These are phyloP conservation scores for Pascua sp. DNA, from an alignment of 1,284 basidiomycete species.

Conservation along the genomic window DNA sequence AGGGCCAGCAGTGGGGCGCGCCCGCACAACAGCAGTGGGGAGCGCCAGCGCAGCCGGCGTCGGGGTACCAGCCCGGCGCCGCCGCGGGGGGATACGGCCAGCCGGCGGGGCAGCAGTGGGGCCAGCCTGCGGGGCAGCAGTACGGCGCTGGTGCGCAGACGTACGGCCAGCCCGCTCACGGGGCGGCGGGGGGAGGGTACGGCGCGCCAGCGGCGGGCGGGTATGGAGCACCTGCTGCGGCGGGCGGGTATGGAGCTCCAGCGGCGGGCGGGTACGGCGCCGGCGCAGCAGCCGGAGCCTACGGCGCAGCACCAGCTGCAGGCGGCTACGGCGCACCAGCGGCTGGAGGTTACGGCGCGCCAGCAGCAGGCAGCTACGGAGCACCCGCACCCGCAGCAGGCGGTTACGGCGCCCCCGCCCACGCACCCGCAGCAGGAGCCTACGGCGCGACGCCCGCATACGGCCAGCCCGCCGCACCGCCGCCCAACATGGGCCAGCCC, in stretches of 20 bases:
- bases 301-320: background rate
- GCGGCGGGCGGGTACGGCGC: slow-evolving; percentile 12
- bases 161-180: slow-evolving; percentile 4
- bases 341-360: background rate
- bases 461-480: slow-evolving; percentile 4
- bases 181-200: background rate
- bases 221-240: slow-evolving; percentile 8
- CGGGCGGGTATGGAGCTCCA: background rate
- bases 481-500: slow-evolving; percentile 19
- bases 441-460: slow-evolving; percentile 18
- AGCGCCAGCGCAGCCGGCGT: slow-evolving; percentile 1
- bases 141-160: slow-evolving; percentile 19
- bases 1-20: slow-evolving; percentile 14
- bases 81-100: slow-evolving; percentile 13
- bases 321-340: background rate
- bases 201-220: background rate
- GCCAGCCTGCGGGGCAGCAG: slow-evolving; percentile 8
- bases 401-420: background rate
- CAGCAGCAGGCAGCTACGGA: background rate
- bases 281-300: background rate
- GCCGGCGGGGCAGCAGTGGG: slow-evolving; percentile 11
- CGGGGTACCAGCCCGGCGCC: slow-evolving; percentile 1
- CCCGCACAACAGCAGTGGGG: slow-evolving; percentile 8
- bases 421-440: background rate
- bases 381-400: background rate